Evolutionary conservation across 2,329 filamentous ascomycete species (phyloP), one percentile per base, ranked within the genome.

Genomic region (Penicillium crustosum): DNA sequence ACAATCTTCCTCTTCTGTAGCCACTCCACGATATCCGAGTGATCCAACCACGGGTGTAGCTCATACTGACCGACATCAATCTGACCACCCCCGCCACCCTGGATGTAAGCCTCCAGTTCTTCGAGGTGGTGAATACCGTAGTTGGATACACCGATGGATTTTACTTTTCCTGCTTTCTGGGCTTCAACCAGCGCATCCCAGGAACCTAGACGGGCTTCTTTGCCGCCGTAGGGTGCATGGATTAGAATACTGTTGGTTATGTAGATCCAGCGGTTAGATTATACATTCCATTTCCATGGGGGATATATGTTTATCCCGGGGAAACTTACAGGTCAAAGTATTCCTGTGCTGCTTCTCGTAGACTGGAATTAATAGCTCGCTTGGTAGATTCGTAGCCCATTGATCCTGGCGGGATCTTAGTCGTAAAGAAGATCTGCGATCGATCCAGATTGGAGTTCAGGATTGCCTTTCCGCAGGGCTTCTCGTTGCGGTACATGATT

Each of bases 41-140:
- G 84, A 2, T 89, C 91, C 71, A 93, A 91, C 82, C 93, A 94
- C 0, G 89, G 90, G 61, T 93, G 89, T 2, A 93, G 83, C 72
- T 93, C 89, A 66, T 93, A 88, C 76, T 94, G 90, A 68, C 93
- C 93, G 50, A 93, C 84, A 1, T 86, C 83, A 0, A 90, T 90
- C 10, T 78, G 72, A 45, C 89, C 81, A 0, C 81, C 79, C 0
- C 88, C 86, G 12, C 83, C 83, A 0, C 82, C 82, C 2, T 81
- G 79, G 68, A 91, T 82, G 29, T 73, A 71, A 42, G 61, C 64
- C 35, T 74, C 70, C 49, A 92, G 77, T 69, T 92, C 89, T 61
- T 89, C 82, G 50, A 92, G 81, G 78, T 93, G 90, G 61, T 85
- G 84, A 41, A 89, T 83, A 0, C 90, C 90, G 69, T 84, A 94